These are phyloP conservation scores for Calonectria hongkongensis DNA, from an alignment of 2,329 filamentous ascomycete species.

Conservation along the genomic window DNA sequence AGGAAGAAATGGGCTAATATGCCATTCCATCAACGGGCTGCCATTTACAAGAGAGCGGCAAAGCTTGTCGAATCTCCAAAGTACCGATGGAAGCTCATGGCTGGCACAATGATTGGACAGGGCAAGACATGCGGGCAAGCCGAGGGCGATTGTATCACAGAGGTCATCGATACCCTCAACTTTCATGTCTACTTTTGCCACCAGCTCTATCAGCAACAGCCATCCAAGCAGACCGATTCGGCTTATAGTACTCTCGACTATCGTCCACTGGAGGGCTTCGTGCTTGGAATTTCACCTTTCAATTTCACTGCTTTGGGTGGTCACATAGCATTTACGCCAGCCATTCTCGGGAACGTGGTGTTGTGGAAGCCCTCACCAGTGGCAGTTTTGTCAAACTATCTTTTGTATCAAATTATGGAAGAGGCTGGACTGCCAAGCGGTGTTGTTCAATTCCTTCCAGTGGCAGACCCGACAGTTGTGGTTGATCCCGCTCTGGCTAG, in stretches of 20 bases:
- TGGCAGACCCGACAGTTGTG: neutral
- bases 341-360: neutral
- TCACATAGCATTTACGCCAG: constrained; percentile 4
- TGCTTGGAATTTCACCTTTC: constrained; percentile 8
- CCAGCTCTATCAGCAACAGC: constrained; percentile 14
- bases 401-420: constrained; percentile 11
- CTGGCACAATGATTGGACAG: constrained; percentile 4
- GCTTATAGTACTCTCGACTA: constrained; percentile 6
- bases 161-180: constrained; percentile 4
- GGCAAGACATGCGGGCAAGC: constrained; percentile 13
- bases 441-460: constrained; percentile 10
- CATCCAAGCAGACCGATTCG: constrained; percentile 5
- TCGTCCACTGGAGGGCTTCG: neutral
- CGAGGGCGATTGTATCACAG: constrained; percentile 9
- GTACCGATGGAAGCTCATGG: constrained; percentile 21
- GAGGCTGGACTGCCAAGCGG: constrained; percentile 4
- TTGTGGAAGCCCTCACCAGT: constrained; percentile 14
- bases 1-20: constrained; percentile 7
- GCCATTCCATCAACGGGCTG: neutral
- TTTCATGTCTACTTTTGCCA: constrained; percentile 18
- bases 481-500: neutral
- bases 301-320: constrained; percentile 13
- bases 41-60: constrained; percentile 15
- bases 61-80: constrained; percentile 21
- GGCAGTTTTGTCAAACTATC: constrained; percentile 11